Evolutionary conservation across 2,329 filamentous ascomycete species (phyloP), one percentile per base, ranked within the genome.

Genomic region (Ophiostoma ulmi): DNA sequence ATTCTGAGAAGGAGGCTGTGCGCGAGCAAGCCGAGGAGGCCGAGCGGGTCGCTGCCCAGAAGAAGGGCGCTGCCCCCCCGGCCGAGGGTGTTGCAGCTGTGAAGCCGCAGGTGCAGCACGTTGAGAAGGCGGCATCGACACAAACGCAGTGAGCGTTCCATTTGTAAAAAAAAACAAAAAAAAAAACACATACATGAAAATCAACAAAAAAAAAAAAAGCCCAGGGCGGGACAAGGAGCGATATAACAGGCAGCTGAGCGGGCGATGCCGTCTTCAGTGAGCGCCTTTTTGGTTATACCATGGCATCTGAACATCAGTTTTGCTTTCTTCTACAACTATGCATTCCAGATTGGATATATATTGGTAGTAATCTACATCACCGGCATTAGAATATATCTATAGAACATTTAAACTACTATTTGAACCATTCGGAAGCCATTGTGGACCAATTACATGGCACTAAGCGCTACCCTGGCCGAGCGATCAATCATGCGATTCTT

Each of bases 1-100:
- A 72, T 10, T 69, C 22, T 5, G 69, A 64, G 22, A 58, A 72
- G 66, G 71, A 68, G 52, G 41, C 5, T 22, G 71, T 39, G 26
- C 69, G 58, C 13, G 68, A 72, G 31, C 38, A 70, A n/a, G 70
- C 63, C 17, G 68, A 70, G 17, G 67, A 63, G 39, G 69, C 68
- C 20, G 39, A 68, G 70, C 20, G 35, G 20, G 2, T 11, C 6
- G 22, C 26, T 5, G 26, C 38, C n/a, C 36, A 70, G 52, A 61
- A 44, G 26, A 61, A 38, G 20, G 20, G 52, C 52, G 20, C 20
- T 26, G 52, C 17, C 22, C 5, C 52, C 5, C 52, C 52, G 35
- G 41, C 68, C 10, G 69, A 41, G 13, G 55, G 64, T 7, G 61
- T 14, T 11, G 35, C 35, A 26, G 48, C 64, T 2, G 44, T n/a